Conservation (phyloP, 2,329 filamentous ascomycete species). For the Claviceps citrina region DNA sequence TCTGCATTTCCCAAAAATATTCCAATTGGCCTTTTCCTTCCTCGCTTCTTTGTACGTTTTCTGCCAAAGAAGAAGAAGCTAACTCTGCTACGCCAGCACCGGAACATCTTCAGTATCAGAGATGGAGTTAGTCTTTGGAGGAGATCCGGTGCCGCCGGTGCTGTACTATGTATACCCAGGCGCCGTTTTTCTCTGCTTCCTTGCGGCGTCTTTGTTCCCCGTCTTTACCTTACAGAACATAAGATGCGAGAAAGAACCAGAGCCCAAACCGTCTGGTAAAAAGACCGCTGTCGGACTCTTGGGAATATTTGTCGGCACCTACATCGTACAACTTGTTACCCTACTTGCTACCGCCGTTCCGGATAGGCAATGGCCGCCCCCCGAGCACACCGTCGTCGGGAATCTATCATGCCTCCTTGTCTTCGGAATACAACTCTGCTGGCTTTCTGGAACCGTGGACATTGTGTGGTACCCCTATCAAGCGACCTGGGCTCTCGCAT, state of each 20-base stretch:
- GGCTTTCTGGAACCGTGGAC: slow-evolving; percentile 33
- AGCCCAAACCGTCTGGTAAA: slow-evolving; percentile 9
- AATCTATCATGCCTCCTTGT: slow-evolving; percentile 45
- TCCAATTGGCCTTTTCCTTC: not conserved
- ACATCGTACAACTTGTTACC: slow-evolving; percentile 29
- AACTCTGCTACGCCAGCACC: not conserved
- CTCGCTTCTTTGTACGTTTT: not conserved
- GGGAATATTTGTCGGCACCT: slow-evolving; percentile 28
- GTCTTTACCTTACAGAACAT: slow-evolving; percentile 37
- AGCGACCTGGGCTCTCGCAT: slow-evolving; percentile 44
- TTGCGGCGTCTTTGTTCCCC: slow-evolving; percentile 32
- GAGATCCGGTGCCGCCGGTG: slow-evolving; percentile 19
- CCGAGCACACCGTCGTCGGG: slow-evolving; percentile 38
- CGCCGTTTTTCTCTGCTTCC: slow-evolving; percentile 41
- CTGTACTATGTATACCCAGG: slow-evolving; percentile 46
- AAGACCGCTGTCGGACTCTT: slow-evolving; percentile 26
- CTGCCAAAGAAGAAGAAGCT: not conserved
- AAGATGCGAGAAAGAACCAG: slow-evolving; percentile 11
- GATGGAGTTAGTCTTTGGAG: slow-evolving; percentile 3
- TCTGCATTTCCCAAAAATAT: not conserved
- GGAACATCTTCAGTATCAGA: not conserved
- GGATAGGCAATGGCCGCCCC: slow-evolving; percentile 23
- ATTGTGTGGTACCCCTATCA: slow-evolving; percentile 48
- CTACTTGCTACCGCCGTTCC: slow-evolving; percentile 23
- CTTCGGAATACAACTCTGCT: slow-evolving; percentile 45